phyloP scores from a whole-genome alignment of 2,329 filamentous ascomycete species.

The Torrubiellomyces zombiae region DNA sequence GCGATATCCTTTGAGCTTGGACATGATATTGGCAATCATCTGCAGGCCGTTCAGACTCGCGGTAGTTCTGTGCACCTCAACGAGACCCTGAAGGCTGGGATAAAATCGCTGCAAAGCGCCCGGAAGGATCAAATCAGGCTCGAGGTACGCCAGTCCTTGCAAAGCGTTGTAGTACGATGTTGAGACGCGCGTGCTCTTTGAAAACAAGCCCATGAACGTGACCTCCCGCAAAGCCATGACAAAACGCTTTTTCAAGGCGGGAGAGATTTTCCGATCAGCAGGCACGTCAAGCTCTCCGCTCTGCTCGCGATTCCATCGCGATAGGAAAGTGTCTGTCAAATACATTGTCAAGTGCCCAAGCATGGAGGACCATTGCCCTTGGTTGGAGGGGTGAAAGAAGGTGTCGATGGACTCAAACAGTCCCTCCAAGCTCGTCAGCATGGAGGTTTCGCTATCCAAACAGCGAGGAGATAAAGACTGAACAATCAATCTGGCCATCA shows the following conservation, averaged over 20 bases:
- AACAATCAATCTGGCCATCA: constrained; percentile 82
- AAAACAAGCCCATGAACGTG: constrained; percentile 95
- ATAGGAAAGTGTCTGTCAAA: constrained; percentile 88
- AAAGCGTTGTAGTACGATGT: constrained; percentile 83
- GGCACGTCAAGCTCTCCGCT: constrained; percentile 84
- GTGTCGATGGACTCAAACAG: constrained; percentile 92
- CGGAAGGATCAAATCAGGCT: constrained; percentile 80
- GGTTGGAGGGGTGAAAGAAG: constrained; percentile 97
- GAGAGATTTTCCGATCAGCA: constrained; percentile 59
- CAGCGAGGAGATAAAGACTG: constrained; percentile 83
- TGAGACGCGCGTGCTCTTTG: constrained; percentile 83
- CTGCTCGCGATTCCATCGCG: constrained; percentile 91
- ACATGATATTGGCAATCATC: constrained; percentile 81
- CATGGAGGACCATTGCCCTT: constrained; percentile 78
- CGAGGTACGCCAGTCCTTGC: constrained; percentile 76
- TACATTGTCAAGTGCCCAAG: constrained; percentile 84
- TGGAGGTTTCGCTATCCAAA: constrained; percentile 58
- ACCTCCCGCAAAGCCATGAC: constrained; percentile 81
- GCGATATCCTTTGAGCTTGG: constrained; percentile 84
- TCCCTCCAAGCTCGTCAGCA: constrained; percentile 73
- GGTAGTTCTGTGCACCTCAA: constrained; percentile 91
- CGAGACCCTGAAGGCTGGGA: constrained; percentile 85
- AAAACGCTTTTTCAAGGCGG: constrained; percentile 72
- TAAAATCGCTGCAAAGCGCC: constrained; percentile 93
- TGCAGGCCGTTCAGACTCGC: constrained; percentile 85